These are phyloP conservation scores for Aspergillus carbonarius DNA, from an alignment of 2,329 filamentous ascomycete genomes.

Conservation along the genomic window DNA sequence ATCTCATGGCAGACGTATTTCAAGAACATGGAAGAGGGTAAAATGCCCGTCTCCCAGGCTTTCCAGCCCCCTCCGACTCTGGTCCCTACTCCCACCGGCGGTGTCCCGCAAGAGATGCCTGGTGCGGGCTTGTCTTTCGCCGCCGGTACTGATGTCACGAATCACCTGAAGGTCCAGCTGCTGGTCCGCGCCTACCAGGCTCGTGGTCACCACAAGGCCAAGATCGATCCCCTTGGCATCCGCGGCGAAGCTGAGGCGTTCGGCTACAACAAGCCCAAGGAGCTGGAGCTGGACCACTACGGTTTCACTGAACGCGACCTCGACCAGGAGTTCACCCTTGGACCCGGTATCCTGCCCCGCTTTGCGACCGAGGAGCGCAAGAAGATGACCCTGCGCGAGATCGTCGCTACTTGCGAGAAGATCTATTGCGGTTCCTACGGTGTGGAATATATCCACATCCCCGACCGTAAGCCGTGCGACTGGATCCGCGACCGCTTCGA, in stretches of 20 bases:
- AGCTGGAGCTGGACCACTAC: slow-evolving; percentile 91
- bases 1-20: slow-evolving; percentile 99
- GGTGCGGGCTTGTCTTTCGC: slow-evolving; percentile 65
- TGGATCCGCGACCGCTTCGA: slow-evolving; percentile 96
- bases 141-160: slow-evolving; percentile 79
- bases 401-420: slow-evolving; percentile 87
- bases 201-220: slow-evolving; percentile 95
- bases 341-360: slow-evolving; percentile 89
- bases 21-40: slow-evolving; percentile 97
- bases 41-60: slow-evolving; percentile 96
- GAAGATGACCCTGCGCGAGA: slow-evolving; percentile 96
- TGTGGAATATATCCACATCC: slow-evolving; percentile 98
- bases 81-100: slow-evolving; percentile 76
- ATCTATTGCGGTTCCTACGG: slow-evolving; percentile 98
- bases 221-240: slow-evolving; percentile 94
- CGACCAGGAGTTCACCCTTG: slow-evolving; percentile 85
- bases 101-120: slow-evolving; percentile 70
- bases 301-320: slow-evolving; percentile 93
- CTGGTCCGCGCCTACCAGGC: slow-evolving; percentile 97
- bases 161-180: slow-evolving; percentile 97
- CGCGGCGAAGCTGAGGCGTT: slow-evolving; percentile 81
- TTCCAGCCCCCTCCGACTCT: slow-evolving; percentile 95
- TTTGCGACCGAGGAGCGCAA: slow-evolving; percentile 86
- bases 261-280: slow-evolving; percentile 83
- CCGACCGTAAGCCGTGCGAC: slow-evolving; percentile 95